phyloP scores from a whole-genome alignment of 257 asterid species.

The Solanum pinnatisectum region DNA sequence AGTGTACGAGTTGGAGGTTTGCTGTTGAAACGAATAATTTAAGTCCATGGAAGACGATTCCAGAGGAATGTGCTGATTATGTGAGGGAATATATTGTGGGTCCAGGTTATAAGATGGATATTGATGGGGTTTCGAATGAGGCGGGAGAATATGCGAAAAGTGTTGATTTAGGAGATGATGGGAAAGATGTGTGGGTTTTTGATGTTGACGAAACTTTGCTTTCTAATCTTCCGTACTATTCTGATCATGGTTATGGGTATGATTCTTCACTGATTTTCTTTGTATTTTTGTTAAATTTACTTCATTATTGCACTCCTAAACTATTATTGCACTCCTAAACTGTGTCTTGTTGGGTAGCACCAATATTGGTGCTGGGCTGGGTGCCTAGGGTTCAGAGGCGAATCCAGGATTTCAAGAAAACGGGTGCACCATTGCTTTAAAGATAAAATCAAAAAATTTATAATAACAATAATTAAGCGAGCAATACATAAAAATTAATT shows the following conservation, averaged over 20 bases:
- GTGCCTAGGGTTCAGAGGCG: no score
- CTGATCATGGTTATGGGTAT: constrained; percentile 69
- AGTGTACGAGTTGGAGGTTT: constrained; percentile 78
- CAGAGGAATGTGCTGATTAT: constrained; percentile 57
- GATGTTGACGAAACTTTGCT: constrained; percentile 88
- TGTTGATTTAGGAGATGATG: constrained; percentile 36
- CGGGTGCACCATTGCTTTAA: no score
- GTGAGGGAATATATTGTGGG: constrained; percentile 51
- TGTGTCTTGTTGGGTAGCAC: background rate
- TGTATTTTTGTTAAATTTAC: background rate
- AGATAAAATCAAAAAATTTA: no score
- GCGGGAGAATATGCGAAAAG: constrained; percentile 38
- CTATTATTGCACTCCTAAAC: background rate
- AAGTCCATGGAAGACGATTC: constrained; percentile 61
- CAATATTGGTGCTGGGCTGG: background rate
- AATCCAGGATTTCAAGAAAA: no score
- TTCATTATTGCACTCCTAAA: background rate
- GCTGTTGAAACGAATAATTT: constrained; percentile 79
- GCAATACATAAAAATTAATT: no score
- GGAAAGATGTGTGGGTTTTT: constrained; percentile 61
- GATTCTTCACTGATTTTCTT: background rate
- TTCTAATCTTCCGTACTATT: constrained; percentile 81
- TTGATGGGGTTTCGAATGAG: constrained; percentile 41
- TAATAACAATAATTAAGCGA: no score
- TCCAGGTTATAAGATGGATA: constrained; percentile 37